Conservation (phyloP, 75 land plant species). For the Azolla pinnata region DNA sequence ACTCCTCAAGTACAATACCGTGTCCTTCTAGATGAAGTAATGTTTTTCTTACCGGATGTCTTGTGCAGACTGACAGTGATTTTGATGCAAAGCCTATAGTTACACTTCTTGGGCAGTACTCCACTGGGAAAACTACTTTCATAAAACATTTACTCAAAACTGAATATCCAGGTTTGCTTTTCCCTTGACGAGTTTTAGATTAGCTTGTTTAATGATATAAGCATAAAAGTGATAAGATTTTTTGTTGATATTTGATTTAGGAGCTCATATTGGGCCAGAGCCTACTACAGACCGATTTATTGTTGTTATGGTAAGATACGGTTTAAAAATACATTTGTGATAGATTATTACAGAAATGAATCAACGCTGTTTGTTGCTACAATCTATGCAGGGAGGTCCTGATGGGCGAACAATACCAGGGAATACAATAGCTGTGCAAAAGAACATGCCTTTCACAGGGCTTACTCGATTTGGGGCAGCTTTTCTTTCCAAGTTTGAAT, state of each 20-base stretch:
- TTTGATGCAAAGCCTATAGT: slow-evolving; percentile 98
- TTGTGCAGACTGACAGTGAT: slow-evolving; percentile 95
- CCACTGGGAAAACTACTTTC: slow-evolving; percentile 96
- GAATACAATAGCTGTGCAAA: slow-evolving; percentile 24
- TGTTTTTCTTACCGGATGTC: too few species aligned
- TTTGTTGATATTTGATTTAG: slow-evolving; percentile 15
- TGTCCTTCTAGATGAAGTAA: too few species aligned
- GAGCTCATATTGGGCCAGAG: slow-evolving; percentile 98
- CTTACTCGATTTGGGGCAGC: slow-evolving; percentile 24
- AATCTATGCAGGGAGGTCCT: slow-evolving; percentile 9
- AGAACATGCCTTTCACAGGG: slow-evolving; percentile 17
- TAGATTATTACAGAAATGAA: background rate
- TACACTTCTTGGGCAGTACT: slow-evolving; percentile 96
- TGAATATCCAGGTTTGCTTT: slow-evolving; percentile 72
- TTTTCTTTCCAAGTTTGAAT: slow-evolving; percentile 27
- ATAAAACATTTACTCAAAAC: slow-evolving; percentile 73
- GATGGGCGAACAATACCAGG: slow-evolving; percentile 20
- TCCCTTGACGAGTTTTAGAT: too few species aligned
- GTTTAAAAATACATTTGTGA: background rate
- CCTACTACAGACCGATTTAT: slow-evolving; percentile 97
- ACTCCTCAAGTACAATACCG: too few species aligned
- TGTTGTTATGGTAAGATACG: slow-evolving; percentile 73
- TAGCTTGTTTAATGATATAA: background rate
- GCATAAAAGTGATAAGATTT: background rate
- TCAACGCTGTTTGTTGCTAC: background rate